Evolutionary conservation across 805 yeast genomes (phyloP).

Genomic region (Priceomyces castillae): DNA sequence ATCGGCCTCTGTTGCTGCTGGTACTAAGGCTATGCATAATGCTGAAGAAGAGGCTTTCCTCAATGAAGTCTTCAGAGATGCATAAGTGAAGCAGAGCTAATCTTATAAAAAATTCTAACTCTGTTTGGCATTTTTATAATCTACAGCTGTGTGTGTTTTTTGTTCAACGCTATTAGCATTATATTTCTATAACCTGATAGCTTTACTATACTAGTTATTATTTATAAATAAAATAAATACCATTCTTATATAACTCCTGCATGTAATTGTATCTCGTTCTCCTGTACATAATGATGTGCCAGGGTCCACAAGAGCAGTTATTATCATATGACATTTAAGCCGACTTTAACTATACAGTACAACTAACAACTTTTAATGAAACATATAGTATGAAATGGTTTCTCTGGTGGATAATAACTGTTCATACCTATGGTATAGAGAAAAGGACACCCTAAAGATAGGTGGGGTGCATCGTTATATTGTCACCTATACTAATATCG

Average conservation of each 20-base stretch:
- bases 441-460: slow-evolving; percentile 30
- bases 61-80: slow-evolving; percentile 60
- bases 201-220: not conserved
- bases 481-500: slow-evolving; percentile 22
- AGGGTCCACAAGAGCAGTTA: no score
- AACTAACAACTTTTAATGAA: no score
- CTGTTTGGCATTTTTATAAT: not conserved
- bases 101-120: not conserved
- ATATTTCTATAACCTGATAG: not conserved
- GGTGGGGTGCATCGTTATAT: slow-evolving; percentile 40
- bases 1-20: slow-evolving; percentile 97
- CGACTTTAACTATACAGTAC: no score
- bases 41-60: slow-evolving; percentile 89
- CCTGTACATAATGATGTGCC: no score
- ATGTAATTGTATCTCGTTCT: no score
- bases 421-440: slow-evolving; percentile 32
- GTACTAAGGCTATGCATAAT: slow-evolving; percentile 81
- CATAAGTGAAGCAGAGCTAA: not conserved
- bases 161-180: not conserved
- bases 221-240: not conserved
- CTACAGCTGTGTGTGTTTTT: not conserved
- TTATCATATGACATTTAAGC: no score
- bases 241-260: not conserved
- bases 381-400: not conserved
- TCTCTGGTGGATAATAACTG: not conserved